phyloP scores from a whole-genome alignment of 2,329 filamentous ascomycete genomes.

The Onygenales sp. region DNA sequence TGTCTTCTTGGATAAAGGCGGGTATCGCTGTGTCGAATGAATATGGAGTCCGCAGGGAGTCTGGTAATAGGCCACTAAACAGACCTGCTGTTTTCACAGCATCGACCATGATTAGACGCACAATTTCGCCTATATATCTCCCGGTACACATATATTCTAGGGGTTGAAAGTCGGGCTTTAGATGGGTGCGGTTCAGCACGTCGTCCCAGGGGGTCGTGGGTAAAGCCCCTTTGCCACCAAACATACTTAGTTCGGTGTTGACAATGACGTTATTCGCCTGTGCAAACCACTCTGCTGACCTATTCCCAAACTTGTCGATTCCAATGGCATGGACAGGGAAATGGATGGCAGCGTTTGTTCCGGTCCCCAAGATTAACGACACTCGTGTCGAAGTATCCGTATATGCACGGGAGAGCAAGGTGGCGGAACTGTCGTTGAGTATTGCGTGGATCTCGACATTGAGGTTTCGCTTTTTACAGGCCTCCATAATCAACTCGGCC shows the following conservation, averaged over 20 bases:
- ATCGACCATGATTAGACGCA: slow-evolving; percentile 51
- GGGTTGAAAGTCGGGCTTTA: slow-evolving; percentile 54
- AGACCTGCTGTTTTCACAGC: slow-evolving; percentile 47
- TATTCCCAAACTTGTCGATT: slow-evolving; percentile 45
- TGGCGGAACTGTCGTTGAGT: slow-evolving; percentile 55
- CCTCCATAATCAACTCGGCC: slow-evolving; percentile 48
- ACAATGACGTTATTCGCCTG: slow-evolving; percentile 52
- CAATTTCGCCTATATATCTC: slow-evolving; percentile 55
- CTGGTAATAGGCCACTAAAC: slow-evolving; percentile 48
- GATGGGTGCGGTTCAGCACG: slow-evolving; percentile 46
- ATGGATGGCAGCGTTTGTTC: slow-evolving; percentile 55
- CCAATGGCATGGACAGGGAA: slow-evolving; percentile 48
- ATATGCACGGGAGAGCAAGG: slow-evolving; percentile 54
- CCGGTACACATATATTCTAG: slow-evolving; percentile 57
- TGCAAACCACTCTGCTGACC: slow-evolving; percentile 46
- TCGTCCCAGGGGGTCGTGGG: slow-evolving; percentile 55
- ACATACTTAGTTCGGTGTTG: slow-evolving; percentile 60
- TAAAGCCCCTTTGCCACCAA: slow-evolving; percentile 47
- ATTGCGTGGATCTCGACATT: slow-evolving; percentile 54
- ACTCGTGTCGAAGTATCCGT: slow-evolving; percentile 51
- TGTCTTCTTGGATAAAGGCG: slow-evolving; percentile 46
- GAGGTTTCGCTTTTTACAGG: slow-evolving; percentile 45
- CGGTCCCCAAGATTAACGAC: slow-evolving; percentile 56
- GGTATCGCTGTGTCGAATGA: slow-evolving; percentile 51
- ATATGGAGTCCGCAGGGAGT: slow-evolving; percentile 47